Conservation (phyloP, 257 asterid species). For the Capsicum pubescens region DNA sequence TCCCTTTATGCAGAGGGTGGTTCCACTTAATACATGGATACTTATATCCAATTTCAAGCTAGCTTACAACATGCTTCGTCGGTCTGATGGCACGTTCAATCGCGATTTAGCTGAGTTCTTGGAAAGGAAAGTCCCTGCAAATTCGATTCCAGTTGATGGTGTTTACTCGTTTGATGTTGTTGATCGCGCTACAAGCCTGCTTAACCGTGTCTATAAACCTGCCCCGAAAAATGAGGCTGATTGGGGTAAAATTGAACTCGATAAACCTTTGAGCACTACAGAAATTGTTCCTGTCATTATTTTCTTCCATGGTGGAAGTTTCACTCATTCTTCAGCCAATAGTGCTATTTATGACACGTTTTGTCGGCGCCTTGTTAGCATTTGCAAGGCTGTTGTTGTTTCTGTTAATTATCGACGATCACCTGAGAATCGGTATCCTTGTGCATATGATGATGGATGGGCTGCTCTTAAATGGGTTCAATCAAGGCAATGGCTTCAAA, state of each 20-base stretch:
- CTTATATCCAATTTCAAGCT: slow-evolving; percentile 87
- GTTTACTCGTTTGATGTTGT: slow-evolving; percentile 75
- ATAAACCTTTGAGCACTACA: slow-evolving; percentile 58
- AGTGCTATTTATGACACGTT: slow-evolving; percentile 84
- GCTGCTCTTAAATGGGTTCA: slow-evolving; percentile 74
- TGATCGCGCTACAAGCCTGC: slow-evolving; percentile 69
- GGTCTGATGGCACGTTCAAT: slow-evolving; percentile 87
- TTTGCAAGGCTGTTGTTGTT: slow-evolving; percentile 72
- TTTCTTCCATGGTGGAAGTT: slow-evolving; percentile 93
- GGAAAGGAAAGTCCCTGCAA: slow-evolving; percentile 79
- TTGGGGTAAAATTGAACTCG: slow-evolving; percentile 56
- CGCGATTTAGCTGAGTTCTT: slow-evolving; percentile 75
- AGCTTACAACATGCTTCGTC: slow-evolving; percentile 74
- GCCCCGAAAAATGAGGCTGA: slow-evolving; percentile 40
- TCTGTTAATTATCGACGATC: slow-evolving; percentile 82
- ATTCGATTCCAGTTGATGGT: slow-evolving; percentile 71
- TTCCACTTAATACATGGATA: slow-evolving; percentile 89
- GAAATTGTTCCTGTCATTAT: slow-evolving; percentile 71
- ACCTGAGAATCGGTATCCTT: slow-evolving; percentile 77
- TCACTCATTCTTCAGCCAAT: slow-evolving; percentile 83
- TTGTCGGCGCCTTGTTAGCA: slow-evolving; percentile 75
- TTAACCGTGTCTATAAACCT: slow-evolving; percentile 65
- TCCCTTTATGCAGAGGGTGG: slow-evolving; percentile 60
- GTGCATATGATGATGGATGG: slow-evolving; percentile 91
- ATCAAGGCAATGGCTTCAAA: slow-evolving; percentile 66